Evolutionary conservation across 495 filamentous ascomycete genomes (phyloP).

Genomic region (Neohortaea acidophila): DNA sequence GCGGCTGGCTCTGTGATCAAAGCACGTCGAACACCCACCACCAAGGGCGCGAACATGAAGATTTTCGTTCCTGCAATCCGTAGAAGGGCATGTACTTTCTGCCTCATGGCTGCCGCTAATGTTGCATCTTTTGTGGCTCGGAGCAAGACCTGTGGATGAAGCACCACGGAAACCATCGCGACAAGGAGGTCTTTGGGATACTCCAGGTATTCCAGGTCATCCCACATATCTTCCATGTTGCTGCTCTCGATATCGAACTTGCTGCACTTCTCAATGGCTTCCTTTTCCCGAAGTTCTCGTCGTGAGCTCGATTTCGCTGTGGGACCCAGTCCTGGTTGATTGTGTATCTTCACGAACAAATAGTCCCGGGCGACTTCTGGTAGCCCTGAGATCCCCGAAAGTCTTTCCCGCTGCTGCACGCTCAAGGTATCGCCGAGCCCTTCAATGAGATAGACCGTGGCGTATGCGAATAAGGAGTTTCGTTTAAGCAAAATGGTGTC

Average conservation of each 20-base stretch:
- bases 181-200: constrained; percentile 22
- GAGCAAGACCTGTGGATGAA: not conserved
- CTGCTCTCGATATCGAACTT: not conserved
- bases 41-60: constrained; percentile 22
- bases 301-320: constrained; percentile 1
- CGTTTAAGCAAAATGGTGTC: constrained; percentile 11
- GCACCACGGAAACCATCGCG: not conserved
- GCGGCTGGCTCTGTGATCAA: constrained; percentile 11
- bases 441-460: constrained; percentile 22
- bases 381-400: constrained; percentile 17
- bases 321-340: not conserved
- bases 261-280: constrained; percentile 1
- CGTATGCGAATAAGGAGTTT: constrained; percentile 20
- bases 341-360: constrained; percentile 3
- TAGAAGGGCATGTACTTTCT: constrained; percentile 8
- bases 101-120: not conserved
- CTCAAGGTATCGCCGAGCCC: constrained; percentile 18
- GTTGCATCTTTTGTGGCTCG: not conserved
- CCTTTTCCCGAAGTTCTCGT: constrained; percentile 4
- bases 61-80: constrained; percentile 16
- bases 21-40: constrained; percentile 17
- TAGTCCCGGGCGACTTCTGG: constrained; percentile 23
- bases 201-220: constrained; percentile 27
- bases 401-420: constrained; percentile 9
- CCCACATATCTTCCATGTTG: constrained; percentile 24